Evolutionary conservation across 1,139 yeast species (phyloP).

Genomic region (Zygoascus hellenicus): DNA sequence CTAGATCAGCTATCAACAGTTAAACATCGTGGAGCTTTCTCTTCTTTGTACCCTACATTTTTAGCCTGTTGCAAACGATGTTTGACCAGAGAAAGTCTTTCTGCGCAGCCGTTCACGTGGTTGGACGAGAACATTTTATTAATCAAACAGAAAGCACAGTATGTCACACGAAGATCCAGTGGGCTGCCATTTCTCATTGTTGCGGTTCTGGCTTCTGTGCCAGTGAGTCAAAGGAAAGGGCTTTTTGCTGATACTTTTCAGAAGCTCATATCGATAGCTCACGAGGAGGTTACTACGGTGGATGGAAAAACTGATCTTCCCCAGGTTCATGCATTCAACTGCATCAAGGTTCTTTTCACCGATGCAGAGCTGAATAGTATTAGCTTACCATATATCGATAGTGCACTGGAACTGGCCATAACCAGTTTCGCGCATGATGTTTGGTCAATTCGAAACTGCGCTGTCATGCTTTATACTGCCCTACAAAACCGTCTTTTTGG

Average conservation of each 20-base stretch:
- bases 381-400: conserved; percentile 49
- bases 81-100: conserved; percentile 31
- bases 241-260: conserved; percentile 45
- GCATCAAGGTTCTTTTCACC: conserved; percentile 64
- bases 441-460: conserved; percentile 90
- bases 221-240: not conserved
- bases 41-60: conserved; percentile 79
- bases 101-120: conserved; percentile 48
- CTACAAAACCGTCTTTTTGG: conserved; percentile 77
- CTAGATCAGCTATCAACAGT: conserved; percentile 65
- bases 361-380: conserved; percentile 59
- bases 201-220: conserved; percentile 56
- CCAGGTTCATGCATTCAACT: conserved; percentile 90
- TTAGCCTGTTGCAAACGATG: conserved; percentile 56
- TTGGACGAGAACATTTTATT: conserved; percentile 46
- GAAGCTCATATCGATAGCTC: conserved; percentile 49
- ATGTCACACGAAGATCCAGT: conserved; percentile 83
- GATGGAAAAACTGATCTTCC: conserved; percentile 65
- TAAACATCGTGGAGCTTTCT: conserved; percentile 87
- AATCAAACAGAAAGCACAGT: conserved; percentile 54
- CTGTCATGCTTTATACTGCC: conserved; percentile 87
- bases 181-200: conserved; percentile 79
- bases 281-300: conserved; percentile 36
- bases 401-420: conserved; percentile 56
- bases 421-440: conserved; percentile 54